phyloP scores from a whole-genome alignment of 2,329 filamentous ascomycete genomes.

The Penicillium sp. region DNA sequence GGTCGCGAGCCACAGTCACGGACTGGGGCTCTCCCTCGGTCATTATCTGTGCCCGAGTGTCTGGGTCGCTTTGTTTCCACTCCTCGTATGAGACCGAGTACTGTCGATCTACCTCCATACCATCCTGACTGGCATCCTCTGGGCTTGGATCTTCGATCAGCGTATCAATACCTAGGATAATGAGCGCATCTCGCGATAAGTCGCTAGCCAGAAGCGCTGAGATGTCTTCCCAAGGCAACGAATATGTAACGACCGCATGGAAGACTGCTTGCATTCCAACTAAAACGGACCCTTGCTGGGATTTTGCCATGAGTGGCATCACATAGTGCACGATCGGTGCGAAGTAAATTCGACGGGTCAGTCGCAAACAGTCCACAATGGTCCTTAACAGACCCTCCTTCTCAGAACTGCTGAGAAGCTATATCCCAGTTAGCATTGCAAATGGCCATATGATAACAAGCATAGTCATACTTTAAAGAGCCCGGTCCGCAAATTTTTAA shows the following conservation, averaged over 20 bases:
- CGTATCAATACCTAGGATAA: constrained; percentile 43
- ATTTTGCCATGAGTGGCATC: constrained; percentile 29
- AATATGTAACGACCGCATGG: constrained; percentile 51
- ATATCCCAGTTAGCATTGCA: constrained; percentile 2
- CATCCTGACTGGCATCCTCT: constrained; percentile 26
- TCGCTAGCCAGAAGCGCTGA: constrained; percentile 47
- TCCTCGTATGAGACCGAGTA: constrained; percentile 39
- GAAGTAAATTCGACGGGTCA: constrained; percentile 38
- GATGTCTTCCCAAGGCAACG: constrained; percentile 43
- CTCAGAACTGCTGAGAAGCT: constrained; percentile 28
- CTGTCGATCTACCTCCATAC: constrained; percentile 40
- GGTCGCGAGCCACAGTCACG: constrained; percentile 33
- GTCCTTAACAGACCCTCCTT: constrained; percentile 29
- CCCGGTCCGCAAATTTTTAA: constrained; percentile 36
- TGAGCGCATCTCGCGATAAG: constrained; percentile 46
- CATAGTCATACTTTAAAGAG: constrained; percentile 33
- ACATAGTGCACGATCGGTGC: constrained; percentile 16
- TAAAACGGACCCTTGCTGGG: constrained; percentile 31
- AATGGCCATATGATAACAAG: background rate
- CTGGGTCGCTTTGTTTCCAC: constrained; percentile 35
- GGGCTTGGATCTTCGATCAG: constrained; percentile 23
- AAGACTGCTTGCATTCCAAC: constrained; percentile 45
- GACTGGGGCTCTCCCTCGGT: constrained; percentile 29
- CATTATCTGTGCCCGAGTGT: constrained; percentile 34
- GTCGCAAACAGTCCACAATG: constrained; percentile 36